Evolutionary conservation across 352 stramenopile genomes (phyloP).

Genomic region (Aphanomyces invadans): DNA sequence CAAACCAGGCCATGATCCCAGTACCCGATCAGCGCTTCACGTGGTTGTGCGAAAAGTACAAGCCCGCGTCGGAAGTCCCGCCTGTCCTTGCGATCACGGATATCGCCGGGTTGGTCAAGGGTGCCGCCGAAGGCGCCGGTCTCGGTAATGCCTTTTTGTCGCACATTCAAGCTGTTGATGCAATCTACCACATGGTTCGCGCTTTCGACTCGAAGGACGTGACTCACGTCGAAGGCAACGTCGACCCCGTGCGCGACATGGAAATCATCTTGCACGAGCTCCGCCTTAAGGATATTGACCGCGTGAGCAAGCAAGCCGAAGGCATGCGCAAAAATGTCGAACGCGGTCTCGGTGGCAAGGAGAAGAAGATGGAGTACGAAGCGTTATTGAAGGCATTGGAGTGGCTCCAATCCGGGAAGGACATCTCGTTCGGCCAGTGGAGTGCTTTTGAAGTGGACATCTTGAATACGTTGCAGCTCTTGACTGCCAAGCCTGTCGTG

Average conservation of each 20-base stretch:
- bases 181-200: constrained; percentile 96
- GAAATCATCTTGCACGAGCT: constrained; percentile 99
- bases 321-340: constrained; percentile 85
- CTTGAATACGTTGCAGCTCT: constrained; percentile 87
- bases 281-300: constrained; percentile 94
- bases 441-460: constrained; percentile 82
- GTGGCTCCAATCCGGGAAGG: constrained; percentile 80
- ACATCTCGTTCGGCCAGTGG: constrained; percentile 89
- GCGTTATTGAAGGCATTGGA: constrained; percentile 72
- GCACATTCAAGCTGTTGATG: constrained; percentile 98
- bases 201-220: constrained; percentile 97
- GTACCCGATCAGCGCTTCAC: constrained; percentile 99
- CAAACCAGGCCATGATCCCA: constrained; percentile 95
- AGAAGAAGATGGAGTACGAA: constrained; percentile 94
- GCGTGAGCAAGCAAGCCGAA: constrained; percentile 67
- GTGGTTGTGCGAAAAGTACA: constrained; percentile 94
- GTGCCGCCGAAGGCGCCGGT: constrained; percentile 94
- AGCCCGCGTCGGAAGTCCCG: constrained; percentile 91
- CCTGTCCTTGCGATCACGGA: constrained; percentile 98
- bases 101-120: constrained; percentile 98
- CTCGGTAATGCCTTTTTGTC: constrained; percentile 99
- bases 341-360: constrained; percentile 84
- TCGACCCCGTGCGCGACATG: constrained; percentile 98
- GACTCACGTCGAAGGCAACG: constrained; percentile 97
- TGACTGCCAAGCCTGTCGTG: constrained; percentile 94